These are phyloP conservation scores for Kitagawia praeruptora DNA, from an alignment of 129 eudicot genomes.

Conservation along the genomic window DNA sequence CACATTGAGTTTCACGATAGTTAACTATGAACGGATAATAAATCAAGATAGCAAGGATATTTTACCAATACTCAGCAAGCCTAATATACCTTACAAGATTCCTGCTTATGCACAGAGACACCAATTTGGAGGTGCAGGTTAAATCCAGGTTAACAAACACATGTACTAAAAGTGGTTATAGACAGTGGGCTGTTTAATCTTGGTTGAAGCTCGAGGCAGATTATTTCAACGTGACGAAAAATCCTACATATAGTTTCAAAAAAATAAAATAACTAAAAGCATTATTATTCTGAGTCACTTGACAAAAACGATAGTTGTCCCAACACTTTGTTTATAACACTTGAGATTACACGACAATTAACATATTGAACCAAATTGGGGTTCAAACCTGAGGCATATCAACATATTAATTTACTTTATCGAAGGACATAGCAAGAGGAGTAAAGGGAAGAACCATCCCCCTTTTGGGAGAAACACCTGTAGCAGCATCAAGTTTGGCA, in stretches of 20 bases:
- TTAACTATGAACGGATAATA: not conserved
- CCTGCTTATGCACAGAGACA: not conserved
- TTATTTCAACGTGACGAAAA: not conserved
- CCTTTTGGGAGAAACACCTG: constrained; percentile 63
- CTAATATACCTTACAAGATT: not conserved
- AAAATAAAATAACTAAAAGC: too few relatives aligned
- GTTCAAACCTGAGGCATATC: constrained; percentile 83
- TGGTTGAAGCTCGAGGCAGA: too few relatives aligned
- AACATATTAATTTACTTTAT: constrained; percentile 63
- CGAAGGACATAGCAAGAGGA: constrained; percentile 83
- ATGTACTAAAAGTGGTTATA: not conserved
- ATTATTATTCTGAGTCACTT: not conserved
- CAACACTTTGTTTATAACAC: not conserved
- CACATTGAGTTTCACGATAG: too few relatives aligned
- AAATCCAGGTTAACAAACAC: not conserved
- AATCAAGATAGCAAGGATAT: too few relatives aligned
- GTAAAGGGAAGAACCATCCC: constrained; percentile 93
- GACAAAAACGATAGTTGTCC: not conserved
- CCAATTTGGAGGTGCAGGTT: not conserved
- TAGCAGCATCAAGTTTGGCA: constrained; percentile 35
- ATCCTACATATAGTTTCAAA: not conserved
- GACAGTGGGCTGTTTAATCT: not conserved
- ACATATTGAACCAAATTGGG: not conserved
- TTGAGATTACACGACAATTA: not conserved
- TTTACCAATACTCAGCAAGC: not conserved